Evolutionary conservation across 108 stramenopile species (phyloP).

Genomic region (Cyclostephanos tholiformis): DNA sequence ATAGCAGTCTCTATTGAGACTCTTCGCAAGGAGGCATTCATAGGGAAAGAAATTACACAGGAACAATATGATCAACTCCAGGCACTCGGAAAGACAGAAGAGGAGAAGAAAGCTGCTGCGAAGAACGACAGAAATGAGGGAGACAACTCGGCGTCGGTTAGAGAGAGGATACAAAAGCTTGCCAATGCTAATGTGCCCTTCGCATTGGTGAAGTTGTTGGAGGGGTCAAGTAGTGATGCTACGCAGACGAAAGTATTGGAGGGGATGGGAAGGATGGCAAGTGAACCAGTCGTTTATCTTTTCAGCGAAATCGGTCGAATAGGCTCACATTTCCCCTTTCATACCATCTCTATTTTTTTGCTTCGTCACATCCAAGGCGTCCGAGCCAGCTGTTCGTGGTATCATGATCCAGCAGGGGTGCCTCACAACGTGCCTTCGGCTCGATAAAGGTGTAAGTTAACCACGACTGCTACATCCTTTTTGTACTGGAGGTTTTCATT

Average conservation of each 20-base stretch:
- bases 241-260: conserved; percentile 75
- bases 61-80: conserved; percentile 97
- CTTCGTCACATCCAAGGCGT: conserved; percentile 21
- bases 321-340: too few species aligned
- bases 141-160: conserved; percentile 66
- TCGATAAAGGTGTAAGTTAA: conserved; percentile 67
- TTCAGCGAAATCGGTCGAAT: too few species aligned
- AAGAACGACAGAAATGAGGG: conserved; percentile 57
- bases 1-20: conserved; percentile 87
- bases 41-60: conserved; percentile 91
- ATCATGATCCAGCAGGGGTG: conserved; percentile 96
- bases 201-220: conserved; percentile 82
- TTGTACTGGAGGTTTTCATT: neutral
- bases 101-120: conserved; percentile 77
- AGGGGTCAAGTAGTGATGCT: conserved; percentile 76
- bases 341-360: too few species aligned
- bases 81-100: conserved; percentile 78
- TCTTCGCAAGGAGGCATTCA: conserved; percentile 85
- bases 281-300: neutral
- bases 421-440: conserved; percentile 74
- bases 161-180: conserved; percentile 71
- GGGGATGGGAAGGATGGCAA: conserved; percentile 78
- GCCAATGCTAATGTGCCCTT: conserved; percentile 82
- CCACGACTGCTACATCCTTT: neutral
- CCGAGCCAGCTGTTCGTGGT: conserved; percentile 82